phyloP scores from a whole-genome alignment of 345 rosid genomes.

The Citrus hindsii region DNA sequence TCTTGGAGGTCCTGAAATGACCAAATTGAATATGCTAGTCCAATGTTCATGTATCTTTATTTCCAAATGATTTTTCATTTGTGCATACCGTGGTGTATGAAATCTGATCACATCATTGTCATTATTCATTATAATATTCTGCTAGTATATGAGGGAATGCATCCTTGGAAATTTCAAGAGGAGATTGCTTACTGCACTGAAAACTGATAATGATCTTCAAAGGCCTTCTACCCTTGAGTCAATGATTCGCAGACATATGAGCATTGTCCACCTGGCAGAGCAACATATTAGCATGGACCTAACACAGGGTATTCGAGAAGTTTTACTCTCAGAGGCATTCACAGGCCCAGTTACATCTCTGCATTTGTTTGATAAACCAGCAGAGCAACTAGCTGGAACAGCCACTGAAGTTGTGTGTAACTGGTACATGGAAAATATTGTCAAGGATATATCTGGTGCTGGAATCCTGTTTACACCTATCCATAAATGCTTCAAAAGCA shows the following conservation, averaged over 20 bases:
- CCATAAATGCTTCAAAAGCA: slow-evolving; percentile 93
- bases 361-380: slow-evolving; percentile 70
- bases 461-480: slow-evolving; percentile 92
- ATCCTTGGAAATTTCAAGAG: slow-evolving; percentile 93
- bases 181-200: slow-evolving; percentile 75
- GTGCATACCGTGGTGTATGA: neutral
- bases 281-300: slow-evolving; percentile 99
- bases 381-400: slow-evolving; percentile 75
- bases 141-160: slow-evolving; percentile 99
- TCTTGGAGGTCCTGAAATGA: neutral
- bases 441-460: slow-evolving; percentile 90
- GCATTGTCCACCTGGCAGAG: slow-evolving; percentile 91
- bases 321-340: slow-evolving; percentile 81
- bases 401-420: slow-evolving; percentile 89
- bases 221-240: slow-evolving; percentile 92
- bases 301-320: slow-evolving; percentile 90
- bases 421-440: slow-evolving; percentile 97
- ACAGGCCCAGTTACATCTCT: slow-evolving; percentile 86
- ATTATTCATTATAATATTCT: slow-evolving; percentile 14
- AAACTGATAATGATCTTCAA: slow-evolving; percentile 94
- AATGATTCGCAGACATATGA: slow-evolving; percentile 77
- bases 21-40: neutral
- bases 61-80: neutral
- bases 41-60: neutral
- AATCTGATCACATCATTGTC: neutral